phyloP scores from a whole-genome alignment of 2,329 filamentous ascomycete species.

The Ceratocystis alfenasii region DNA sequence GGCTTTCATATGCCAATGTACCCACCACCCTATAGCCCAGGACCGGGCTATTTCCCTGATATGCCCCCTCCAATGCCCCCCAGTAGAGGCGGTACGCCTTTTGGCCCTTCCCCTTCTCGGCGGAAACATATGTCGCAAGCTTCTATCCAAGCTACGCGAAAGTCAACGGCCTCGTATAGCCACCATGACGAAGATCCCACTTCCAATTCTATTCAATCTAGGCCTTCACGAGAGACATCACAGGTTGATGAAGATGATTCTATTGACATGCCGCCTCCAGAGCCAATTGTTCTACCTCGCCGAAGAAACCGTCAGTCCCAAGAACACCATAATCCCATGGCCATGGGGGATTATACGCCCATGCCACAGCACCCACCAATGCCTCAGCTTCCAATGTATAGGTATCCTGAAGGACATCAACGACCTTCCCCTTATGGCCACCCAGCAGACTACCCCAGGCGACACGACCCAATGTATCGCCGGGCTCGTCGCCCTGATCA shows the following conservation, averaged over 20 bases:
- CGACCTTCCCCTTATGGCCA: not conserved
- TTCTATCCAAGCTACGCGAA: not conserved
- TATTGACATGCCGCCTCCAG: not conserved
- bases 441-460: not conserved
- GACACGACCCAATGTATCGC: not conserved
- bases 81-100: not conserved
- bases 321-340: not conserved
- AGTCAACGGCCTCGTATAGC: not conserved
- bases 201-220: not conserved
- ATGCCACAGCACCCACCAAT: not conserved
- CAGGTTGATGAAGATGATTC: not conserved
- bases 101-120: not conserved
- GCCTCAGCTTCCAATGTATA: not conserved
- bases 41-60: not conserved
- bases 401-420: not conserved
- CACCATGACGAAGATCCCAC: slow-evolving; percentile 3
- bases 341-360: too few species aligned
- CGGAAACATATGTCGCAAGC: not conserved
- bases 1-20: slow-evolving; percentile 8
- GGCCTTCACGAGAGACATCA: not conserved
- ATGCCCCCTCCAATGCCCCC: not conserved
- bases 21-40: not conserved
- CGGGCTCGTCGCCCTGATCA: not conserved
- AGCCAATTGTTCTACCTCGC: not conserved
- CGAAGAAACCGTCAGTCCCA: not conserved